Base-by-base conservation (phyloP, 331 rosid species). In the Rhamnella rubrinervis region DNA sequence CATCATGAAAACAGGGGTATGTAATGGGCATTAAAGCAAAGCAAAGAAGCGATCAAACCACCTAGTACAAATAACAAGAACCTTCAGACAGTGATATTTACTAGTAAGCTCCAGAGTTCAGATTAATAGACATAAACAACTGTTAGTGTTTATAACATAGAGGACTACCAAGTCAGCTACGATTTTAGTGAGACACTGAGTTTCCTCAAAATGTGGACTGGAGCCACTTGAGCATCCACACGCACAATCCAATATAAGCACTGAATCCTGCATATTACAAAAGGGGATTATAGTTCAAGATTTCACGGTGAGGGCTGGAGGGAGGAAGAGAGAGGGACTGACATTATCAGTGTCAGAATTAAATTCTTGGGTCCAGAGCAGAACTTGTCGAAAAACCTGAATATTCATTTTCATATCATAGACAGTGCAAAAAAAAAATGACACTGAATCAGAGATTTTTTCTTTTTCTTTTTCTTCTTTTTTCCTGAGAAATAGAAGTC, bases 321-420 rank as follows among this genome's bases (percentile, higher is more conserved):
- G 19, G 59, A 61, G 59, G 44, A 55, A 60, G 71, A 55, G 37
- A 59, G 51, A 61, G 74, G 69, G 60, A 57, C 74, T 44, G 20
- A 85, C 84, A 70, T 18, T 58, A 47, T 65, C 74, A 39, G 79
- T 77, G 16, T 35, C 59, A 68, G 81, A 75, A 63, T 76, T 81
- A 26, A 75, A 23, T 55, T 67, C 81, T 55, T 70, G 84, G 60
- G 74, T 68, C 87, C 89, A 80, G 59, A 76, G 74, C 84, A 83
- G 83, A 80, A 93, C 81, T 82, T 84, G 61, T 12, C 70, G 73
- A 28, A 88, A 55, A 68, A 86, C 88, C 96, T 91, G 75, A 50
- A 21, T 71, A 11, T n/a, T 28, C 7, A 6, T 2, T 12, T 17
- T 0, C 23, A 56, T 57, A 23, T 46, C 21, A 40, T 15, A 14